These are phyloP conservation scores for Cystoisospora suis DNA, from an alignment of 169 alveolate genomes.

Conservation along the genomic window DNA sequence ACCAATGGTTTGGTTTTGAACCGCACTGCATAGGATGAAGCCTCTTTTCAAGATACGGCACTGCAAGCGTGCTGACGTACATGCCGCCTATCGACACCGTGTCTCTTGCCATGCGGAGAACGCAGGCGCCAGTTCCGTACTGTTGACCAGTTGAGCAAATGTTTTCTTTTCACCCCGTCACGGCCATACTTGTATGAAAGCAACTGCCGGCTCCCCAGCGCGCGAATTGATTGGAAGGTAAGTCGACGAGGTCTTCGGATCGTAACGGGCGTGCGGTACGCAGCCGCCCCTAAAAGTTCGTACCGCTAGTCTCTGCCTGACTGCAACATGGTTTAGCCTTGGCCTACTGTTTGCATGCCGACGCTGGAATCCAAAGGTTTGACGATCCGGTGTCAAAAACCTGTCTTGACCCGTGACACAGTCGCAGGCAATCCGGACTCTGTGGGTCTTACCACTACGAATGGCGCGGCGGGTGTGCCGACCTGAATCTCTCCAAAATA, in stretches of 20 bases:
- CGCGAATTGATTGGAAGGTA: conserved; percentile 67
- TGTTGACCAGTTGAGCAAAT: neutral
- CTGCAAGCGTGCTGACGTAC: conserved; percentile 55
- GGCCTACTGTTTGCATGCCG: conserved; percentile 73
- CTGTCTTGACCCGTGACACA: conserved; percentile 46
- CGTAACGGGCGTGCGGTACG: conserved; percentile 82
- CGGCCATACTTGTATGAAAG: conserved; percentile 62
- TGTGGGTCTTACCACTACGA: conserved; percentile 79
- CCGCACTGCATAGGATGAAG: conserved; percentile 67
- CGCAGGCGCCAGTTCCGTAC: conserved; percentile 70
- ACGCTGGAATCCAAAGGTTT: conserved; percentile 88
- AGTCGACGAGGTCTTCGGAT: conserved; percentile 80
- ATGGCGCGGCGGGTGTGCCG: conserved; percentile 87
- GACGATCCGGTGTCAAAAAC: conserved; percentile 90
- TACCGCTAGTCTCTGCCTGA: neutral
- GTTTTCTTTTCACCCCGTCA: neutral
- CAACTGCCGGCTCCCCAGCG: conserved; percentile 66
- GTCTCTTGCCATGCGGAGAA: conserved; percentile 67
- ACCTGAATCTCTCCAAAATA: conserved; percentile 88
- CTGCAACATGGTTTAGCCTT: neutral
- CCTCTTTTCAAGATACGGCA: too few species aligned
- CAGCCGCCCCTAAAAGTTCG: conserved; percentile 83
- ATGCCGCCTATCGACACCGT: conserved; percentile 63
- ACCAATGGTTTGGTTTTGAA: conserved; percentile 87
- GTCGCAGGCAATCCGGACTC: neutral